Evolutionary conservation across 441 rosid species (phyloP).

Genomic region (Sinapis alba): DNA sequence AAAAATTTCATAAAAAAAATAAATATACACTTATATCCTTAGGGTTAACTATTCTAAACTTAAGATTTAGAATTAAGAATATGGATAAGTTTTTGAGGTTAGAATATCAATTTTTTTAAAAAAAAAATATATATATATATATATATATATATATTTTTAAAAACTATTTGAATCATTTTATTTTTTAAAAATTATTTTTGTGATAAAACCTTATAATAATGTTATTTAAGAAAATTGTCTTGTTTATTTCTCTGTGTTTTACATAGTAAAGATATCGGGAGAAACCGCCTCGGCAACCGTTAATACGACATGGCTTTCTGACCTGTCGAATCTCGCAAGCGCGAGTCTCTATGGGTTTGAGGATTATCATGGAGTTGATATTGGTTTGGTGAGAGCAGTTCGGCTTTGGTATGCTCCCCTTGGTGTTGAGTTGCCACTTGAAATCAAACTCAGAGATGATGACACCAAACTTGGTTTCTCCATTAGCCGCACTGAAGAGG

Average conservation of each 20-base stretch:
- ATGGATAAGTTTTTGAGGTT: too few relatives aligned
- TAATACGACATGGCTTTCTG: slow-evolving; percentile 79
- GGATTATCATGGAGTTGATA: slow-evolving; percentile 94
- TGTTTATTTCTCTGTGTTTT: not conserved
- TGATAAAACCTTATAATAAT: too few relatives aligned
- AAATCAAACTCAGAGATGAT: slow-evolving; percentile 68
- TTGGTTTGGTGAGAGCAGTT: slow-evolving; percentile 94
- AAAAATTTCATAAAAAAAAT: too few relatives aligned
- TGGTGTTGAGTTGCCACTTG: slow-evolving; percentile 65
- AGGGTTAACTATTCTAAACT: too few relatives aligned
- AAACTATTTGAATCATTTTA: too few relatives aligned
- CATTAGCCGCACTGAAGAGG: slow-evolving; percentile 98
- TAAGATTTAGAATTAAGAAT: too few relatives aligned
- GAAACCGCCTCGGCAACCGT: slow-evolving; percentile 90
- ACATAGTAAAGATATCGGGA: slow-evolving; percentile 71
- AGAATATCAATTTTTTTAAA: too few relatives aligned
- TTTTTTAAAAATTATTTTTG: too few relatives aligned
- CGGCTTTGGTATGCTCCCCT: slow-evolving; percentile 91
- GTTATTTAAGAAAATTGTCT: too few relatives aligned
- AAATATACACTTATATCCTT: too few relatives aligned
- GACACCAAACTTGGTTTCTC: slow-evolving; percentile 90
- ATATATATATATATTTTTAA: too few relatives aligned
- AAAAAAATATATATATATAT: too few relatives aligned
- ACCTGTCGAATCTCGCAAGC: slow-evolving; percentile 70
- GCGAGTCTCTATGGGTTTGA: slow-evolving; percentile 90